Percentiles rank a stretch among this genome's conserved stretches.
Conservation (phyloP, 1,139 yeast species). For the Magnusiomyces suaveolens region DNA sequence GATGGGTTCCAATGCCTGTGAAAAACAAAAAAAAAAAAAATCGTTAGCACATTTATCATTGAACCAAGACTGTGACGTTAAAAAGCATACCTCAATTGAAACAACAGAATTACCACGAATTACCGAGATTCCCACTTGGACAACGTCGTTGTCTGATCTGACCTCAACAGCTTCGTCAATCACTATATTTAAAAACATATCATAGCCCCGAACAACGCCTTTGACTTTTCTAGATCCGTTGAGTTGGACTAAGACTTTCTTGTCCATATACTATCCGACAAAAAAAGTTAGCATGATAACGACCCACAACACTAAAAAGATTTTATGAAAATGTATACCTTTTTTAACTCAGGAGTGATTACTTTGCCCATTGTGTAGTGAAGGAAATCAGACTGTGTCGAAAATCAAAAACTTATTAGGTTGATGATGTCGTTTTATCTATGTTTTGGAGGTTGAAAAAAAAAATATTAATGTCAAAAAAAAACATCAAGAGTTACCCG, state of each 20-base stretch:
- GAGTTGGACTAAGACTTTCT: slow-evolving; percentile 56
- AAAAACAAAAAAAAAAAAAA: not conserved
- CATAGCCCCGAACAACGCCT: slow-evolving; percentile 73
- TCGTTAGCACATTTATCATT: not conserved
- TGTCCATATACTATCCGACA: slow-evolving; percentile 56
- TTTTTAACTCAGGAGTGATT: slow-evolving; percentile 56
- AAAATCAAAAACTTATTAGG: not conserved
- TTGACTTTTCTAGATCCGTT: slow-evolving; percentile 65
- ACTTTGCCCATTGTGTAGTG: slow-evolving; percentile 26
- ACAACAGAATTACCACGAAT: slow-evolving; percentile 39
- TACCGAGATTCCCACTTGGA: slow-evolving; percentile 43
- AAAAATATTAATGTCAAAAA: not conserved
- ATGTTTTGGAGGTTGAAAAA: not conserved
- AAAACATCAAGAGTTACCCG: slow-evolving; percentile 3
- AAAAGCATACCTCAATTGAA: slow-evolving; percentile 29
- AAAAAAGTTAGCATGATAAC: slow-evolving; percentile 10
- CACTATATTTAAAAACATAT: slow-evolving; percentile 65
- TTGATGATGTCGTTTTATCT: not conserved
- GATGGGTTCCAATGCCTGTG: not conserved
- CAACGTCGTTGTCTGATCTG: slow-evolving; percentile 40
- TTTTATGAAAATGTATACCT: slow-evolving; percentile 28
- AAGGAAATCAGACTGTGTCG: slow-evolving; percentile 4
- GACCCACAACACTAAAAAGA: not conserved
- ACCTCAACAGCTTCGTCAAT: slow-evolving; percentile 66
- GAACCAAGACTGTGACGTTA: not conserved